Evolutionary conservation across 176 grass and related monocot species (phyloP), one percentile per base, ranked within the genome.

Genomic region (Avena atlantica): DNA sequence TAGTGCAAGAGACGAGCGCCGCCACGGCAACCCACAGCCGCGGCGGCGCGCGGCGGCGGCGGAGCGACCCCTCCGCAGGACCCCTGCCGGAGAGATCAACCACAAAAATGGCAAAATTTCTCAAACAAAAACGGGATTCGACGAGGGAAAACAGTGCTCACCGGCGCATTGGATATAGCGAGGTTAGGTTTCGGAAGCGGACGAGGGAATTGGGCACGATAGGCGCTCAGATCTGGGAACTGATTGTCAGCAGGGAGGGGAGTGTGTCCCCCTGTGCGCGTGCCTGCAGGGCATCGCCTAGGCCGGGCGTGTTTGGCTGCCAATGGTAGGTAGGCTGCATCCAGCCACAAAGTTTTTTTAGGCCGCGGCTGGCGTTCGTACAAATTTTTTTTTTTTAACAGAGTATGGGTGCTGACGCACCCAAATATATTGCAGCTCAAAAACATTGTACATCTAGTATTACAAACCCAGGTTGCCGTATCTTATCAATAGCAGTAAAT

Each of bases 1-100:
- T 27, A 47, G 89, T 90, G 12, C 89, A 85, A 34, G 36, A 45
- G 73, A 83, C 84, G 53, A 90, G 74, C 65, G 66, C 84, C 44
- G 80, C 84, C 64, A 90, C 64, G 53, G 89, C 84, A 9, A 74
- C 56, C 44, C 80, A 90, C 47, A 90, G 56, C 65, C 84, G 84
- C 80, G 74, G 52, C 16, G 89, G 80, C 56, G 55, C 65, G 16
- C 65, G 64, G 15, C 84, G 52, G 55, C 89, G 84, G 62, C 84
- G 72, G 53, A 86, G 45, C 55, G 44, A 82, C n/a, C 78, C 79
- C 72, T 90, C 84, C 31, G 63, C 49, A 25, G 73, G 73, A 53
- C 74, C 74, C 84, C 89, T 90, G 73, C 72, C 73, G 73, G 14
- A 11, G 6, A 81, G 12, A 29, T 7, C 31, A 63, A 42, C 21